Evolutionary conservation across 345 rosid genomes (phyloP), one percentile per base, ranked within the genome.

Genomic region (Orychophragmus violaceus): DNA sequence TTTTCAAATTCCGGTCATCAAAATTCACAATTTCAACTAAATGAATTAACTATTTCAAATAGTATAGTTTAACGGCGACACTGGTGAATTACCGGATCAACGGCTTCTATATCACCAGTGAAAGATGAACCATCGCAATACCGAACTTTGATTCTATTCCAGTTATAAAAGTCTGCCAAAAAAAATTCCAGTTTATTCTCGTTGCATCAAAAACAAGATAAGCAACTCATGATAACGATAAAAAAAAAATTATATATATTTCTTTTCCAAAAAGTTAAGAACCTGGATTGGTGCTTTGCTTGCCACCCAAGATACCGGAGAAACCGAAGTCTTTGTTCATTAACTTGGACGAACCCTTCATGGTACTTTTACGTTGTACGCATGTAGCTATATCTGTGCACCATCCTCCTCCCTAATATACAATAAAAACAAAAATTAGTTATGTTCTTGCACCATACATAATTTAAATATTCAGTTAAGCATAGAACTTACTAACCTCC

Each of bases 61-160:
- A 11, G 27, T 14, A 30, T 32, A 18, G 8, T 25, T 25, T 17
- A 66, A 28, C 1, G 42, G 25, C 11, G 5, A 58, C 2, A 14
- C 17, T 9, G 10, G 3, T 42, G 3, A 70, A 78, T 79, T 77
- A 89, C 96, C 41, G 90, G 94, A 77, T 93, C 56, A 7, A 90
- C 97, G 32, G 79, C 83, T 72, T 82, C 81, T 36, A 80, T 79
- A 69, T 94, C 93, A 0, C 99, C 97, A 0, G 99, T 88, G 72
- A 84, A 94, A 0, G 99, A 94, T 53, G 97, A 76, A 17, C 97
- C 99, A 64, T 94, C 97, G 44, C 99, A 94, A 68, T 94, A 94
- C 65, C 97, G 68, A 65, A 94, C 84, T 87, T 87, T 90, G 51
- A 94, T 81, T 65, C 89, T 77, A 51, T 94, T 94, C 99, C 99